Evolutionary conservation across 2,329 filamentous ascomycete species (phyloP).

Genomic region (Claviceps spartinae): DNA sequence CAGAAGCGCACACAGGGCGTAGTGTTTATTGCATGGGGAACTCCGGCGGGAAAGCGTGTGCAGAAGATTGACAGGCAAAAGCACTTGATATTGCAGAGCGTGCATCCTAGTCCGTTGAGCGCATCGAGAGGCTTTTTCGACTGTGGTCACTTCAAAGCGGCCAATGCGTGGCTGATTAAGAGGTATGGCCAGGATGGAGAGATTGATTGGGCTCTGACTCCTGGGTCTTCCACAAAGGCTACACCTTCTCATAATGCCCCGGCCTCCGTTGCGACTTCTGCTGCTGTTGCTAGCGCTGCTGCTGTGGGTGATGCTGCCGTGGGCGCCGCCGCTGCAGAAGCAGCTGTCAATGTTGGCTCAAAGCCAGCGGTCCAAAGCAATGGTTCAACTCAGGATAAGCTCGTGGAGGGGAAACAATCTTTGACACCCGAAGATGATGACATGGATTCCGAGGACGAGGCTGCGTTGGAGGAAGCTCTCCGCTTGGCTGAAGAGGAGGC

Average conservation of each 20-base stretch:
- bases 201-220: conserved; percentile 68
- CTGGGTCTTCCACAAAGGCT: conserved; percentile 22
- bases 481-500: conserved; percentile 17
- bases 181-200: conserved; percentile 67
- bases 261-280: background rate
- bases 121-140: conserved; percentile 72
- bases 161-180: conserved; percentile 70
- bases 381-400: background rate
- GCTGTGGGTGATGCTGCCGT: conserved; percentile 8
- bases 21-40: conserved; percentile 91
- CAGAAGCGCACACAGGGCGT: conserved; percentile 66
- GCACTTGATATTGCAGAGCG: conserved; percentile 74
- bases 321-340: conserved; percentile 11
- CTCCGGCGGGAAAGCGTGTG: conserved; percentile 68
- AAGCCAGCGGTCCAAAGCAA: conserved; percentile 10
- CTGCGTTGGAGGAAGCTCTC: conserved; percentile 23
- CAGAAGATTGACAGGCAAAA: conserved; percentile 55
- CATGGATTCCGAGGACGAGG: conserved; percentile 23
- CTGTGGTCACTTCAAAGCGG: conserved; percentile 66
- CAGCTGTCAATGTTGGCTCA: conserved; percentile 10
- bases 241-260: background rate
- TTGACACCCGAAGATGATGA: conserved; percentile 13
- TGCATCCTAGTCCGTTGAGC: conserved; percentile 89
- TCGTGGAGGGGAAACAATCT: background rate
- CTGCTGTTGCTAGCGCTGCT: conserved; percentile 9